Base-by-base conservation (phyloP, 2,329 filamentous ascomycete genomes). In the Bipolaris cookei region DNA sequence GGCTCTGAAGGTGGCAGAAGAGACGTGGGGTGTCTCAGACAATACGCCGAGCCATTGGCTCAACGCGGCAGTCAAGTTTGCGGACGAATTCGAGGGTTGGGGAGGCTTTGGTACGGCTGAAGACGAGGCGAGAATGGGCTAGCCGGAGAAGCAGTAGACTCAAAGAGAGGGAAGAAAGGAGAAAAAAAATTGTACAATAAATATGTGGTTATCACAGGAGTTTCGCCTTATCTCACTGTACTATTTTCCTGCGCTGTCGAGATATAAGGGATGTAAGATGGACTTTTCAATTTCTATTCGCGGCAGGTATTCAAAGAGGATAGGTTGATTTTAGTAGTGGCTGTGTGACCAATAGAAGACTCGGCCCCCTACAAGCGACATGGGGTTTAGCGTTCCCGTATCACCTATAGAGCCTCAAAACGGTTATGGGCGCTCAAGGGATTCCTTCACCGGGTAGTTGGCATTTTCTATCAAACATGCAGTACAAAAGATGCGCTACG, bases 31-130 rank as follows among this genome's bases (percentile, higher is more conserved):
- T 3, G 44, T 11, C 16, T 44, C 53, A 14, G 57, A 60, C 3
- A 89, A 92, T 71, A 81, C 83, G 3, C 83, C 88, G 59, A 81
- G 86, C 37, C 84, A 79, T 58, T 92, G 90, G 67, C 78, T 92
- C 28, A 84, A 84, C 53, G 84, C 88, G 6, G 90, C 90, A 1
- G 82, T 91, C 20, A 84, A 86, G 47, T 90, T 94, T 76, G 88
- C 86, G 3, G 87, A 91, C 61, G 88, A 89, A 56, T 94, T 92
- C 69, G 76, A 85, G 37, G 87, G 87, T 0, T 94, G 90, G 90
- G 80, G 79, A 52, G 81, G 80, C 0, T 81, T 82, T 68, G 76
- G 70, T 11, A 58, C 66, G 1, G 62, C 47, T 16, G 67, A 63
- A 30, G 69, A 72, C 58, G 67, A 66, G 46, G 60, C 56, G 30